Conservation (phyloP, 163 green algal species). For the Chlorella variabilis region DNA sequence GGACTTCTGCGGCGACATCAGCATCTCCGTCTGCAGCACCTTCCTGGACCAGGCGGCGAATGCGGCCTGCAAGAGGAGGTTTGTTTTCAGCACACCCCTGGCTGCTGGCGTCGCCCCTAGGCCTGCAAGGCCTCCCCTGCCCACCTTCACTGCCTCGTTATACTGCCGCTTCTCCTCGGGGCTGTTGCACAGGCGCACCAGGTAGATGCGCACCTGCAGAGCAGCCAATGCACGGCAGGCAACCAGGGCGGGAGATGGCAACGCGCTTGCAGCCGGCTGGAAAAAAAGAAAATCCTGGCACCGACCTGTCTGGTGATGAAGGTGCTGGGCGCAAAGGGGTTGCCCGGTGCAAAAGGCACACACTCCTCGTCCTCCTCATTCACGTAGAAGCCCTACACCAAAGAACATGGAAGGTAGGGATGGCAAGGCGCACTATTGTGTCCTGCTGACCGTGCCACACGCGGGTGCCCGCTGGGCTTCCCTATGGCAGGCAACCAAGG, state of each 20-base stretch:
- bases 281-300: no score
- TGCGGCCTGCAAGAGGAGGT: neutral
- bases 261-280: no score
- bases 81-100: no score
- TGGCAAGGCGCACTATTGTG: neutral
- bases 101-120: no score
- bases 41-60: conserved; percentile 15
- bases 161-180: conserved; percentile 34
- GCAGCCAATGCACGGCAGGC: no score
- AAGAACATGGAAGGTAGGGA: neutral
- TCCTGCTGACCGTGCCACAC: no score
- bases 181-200: conserved; percentile 24
- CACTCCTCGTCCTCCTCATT: conserved; percentile 13
- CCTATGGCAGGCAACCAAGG: no score
- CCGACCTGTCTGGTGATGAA: conserved; percentile 30
- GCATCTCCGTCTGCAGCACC: neutral
- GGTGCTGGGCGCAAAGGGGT: conserved; percentile 20
- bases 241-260: no score
- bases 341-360: no score
- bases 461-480: no score
- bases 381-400: conserved; percentile 19
- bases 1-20: conserved; percentile 21
- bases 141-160: conserved; percentile 7
- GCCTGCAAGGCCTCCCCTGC: neutral
- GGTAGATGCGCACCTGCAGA: conserved; percentile 25